Conservation (phyloP, 306 rosid genomes). For the Rubus parviflorus region DNA sequence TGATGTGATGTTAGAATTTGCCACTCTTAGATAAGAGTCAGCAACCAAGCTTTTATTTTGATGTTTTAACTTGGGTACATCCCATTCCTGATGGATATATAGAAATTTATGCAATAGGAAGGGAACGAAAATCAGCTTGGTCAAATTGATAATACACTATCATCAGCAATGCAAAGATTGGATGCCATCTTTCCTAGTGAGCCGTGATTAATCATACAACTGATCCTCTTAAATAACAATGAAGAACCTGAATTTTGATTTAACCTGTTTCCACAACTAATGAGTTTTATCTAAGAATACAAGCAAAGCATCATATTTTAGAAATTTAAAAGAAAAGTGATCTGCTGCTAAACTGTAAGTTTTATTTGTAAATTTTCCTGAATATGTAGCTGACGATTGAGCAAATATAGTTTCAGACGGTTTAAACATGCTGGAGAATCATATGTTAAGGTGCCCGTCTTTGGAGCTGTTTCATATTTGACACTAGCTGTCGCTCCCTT, state of each 20-base stretch:
- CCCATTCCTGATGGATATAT: background rate
- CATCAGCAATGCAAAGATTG: background rate
- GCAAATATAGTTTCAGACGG: slow-evolving; percentile 87
- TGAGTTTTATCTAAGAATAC: background rate
- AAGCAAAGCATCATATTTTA: background rate
- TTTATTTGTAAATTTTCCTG: slow-evolving; percentile 10
- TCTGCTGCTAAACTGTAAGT: background rate
- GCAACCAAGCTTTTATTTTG: too few species aligned
- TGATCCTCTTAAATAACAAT: too few species aligned
- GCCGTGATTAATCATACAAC: background rate
- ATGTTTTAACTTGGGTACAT: background rate
- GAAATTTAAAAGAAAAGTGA: background rate
- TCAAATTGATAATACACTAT: too few species aligned
- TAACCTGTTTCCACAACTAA: background rate
- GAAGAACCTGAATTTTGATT: too few species aligned
- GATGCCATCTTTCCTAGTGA: background rate
- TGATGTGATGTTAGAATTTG: background rate
- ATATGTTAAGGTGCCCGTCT: slow-evolving; percentile 71
- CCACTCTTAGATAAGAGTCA: background rate
- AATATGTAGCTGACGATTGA: slow-evolving; percentile 43
- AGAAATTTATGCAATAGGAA: too few species aligned
- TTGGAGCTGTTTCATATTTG: slow-evolving; percentile 90
- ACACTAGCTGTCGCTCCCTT: slow-evolving; percentile 87
- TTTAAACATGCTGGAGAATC: slow-evolving; percentile 73
- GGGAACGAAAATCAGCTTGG: too few species aligned